Evolutionary conservation across 805 yeast species (phyloP).

Genomic region (Yarrowia sp.): DNA sequence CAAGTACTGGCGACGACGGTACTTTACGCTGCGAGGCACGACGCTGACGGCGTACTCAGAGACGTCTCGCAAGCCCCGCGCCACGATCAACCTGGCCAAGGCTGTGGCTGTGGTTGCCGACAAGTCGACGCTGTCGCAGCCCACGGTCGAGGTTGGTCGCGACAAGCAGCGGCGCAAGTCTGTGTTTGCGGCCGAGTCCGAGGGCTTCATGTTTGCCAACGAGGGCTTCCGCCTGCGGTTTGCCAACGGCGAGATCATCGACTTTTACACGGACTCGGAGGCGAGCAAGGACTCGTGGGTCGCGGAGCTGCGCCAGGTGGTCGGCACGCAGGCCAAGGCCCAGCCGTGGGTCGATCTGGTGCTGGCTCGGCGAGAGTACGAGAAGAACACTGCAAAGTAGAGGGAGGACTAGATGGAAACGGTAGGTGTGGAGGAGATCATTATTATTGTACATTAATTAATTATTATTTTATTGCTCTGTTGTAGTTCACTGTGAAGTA

Average conservation of each 20-base stretch:
- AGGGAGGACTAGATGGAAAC: too few species aligned
- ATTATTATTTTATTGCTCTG: background rate
- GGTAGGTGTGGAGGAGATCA: background rate
- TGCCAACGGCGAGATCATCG: slow-evolving; percentile 76
- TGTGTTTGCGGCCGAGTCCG: slow-evolving; percentile 50
- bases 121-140: slow-evolving; percentile 30
- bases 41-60: slow-evolving; percentile 76
- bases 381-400: slow-evolving; percentile 16
- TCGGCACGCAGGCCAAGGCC: slow-evolving; percentile 5
- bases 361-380: slow-evolving; percentile 17
- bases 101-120: slow-evolving; percentile 50
- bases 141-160: slow-evolving; percentile 35
- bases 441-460: slow-evolving; percentile 21
- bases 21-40: slow-evolving; percentile 68
- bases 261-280: slow-evolving; percentile 77
- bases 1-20: slow-evolving; percentile 67
- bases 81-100: slow-evolving; percentile 70
- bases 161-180: slow-evolving; percentile 32
- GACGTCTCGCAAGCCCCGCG: slow-evolving; percentile 56
- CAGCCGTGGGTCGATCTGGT: slow-evolving; percentile 32
- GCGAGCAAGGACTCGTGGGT: slow-evolving; percentile 68
- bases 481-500: too few species aligned
- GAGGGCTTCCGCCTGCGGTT: slow-evolving; percentile 75
- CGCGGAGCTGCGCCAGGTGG: slow-evolving; percentile 44
- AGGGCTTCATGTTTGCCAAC: slow-evolving; percentile 40